These are phyloP conservation scores for Thelephora terrestris DNA, from an alignment of 1,284 basidiomycete genomes.

Conservation along the genomic window DNA sequence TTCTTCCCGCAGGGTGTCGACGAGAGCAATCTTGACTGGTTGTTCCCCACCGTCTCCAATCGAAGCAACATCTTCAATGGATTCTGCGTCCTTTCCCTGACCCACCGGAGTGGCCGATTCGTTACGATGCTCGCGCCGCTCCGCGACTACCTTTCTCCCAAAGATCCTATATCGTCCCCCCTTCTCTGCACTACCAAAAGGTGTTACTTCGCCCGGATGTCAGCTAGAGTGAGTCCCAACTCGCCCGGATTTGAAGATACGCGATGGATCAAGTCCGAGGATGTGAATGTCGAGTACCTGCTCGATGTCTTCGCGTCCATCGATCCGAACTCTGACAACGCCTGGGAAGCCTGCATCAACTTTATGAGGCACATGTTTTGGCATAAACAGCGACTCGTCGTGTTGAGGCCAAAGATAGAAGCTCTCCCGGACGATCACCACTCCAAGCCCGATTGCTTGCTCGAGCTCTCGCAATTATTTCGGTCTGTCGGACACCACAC, in stretches of 20 bases:
- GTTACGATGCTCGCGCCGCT: background rate
- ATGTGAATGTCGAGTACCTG: background rate
- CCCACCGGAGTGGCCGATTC: background rate
- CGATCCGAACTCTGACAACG: background rate
- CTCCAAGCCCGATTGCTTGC: no score
- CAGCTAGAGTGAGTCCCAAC: no score
- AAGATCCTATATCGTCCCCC: background rate
- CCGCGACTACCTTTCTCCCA: background rate
- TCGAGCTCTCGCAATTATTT: no score
- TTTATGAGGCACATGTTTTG: background rate
- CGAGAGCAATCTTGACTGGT: background rate
- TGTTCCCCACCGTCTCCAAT: background rate
- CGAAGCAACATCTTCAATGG: background rate
- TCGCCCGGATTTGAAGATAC: background rate
- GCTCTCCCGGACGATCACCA: no score
- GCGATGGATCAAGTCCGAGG: background rate
- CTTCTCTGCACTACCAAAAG: background rate
- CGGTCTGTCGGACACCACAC: no score
- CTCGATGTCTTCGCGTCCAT: background rate
- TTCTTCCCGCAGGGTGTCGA: background rate
- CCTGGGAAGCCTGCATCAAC: background rate
- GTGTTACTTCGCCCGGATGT: no score
- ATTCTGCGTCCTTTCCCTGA: background rate
- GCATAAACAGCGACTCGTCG: background rate
- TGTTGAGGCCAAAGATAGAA: background rate